Evolutionary conservation across 768 basidiomycete genomes (phyloP), one percentile per base, ranked within the genome.

Genomic region (Rhizopogon rudus): DNA sequence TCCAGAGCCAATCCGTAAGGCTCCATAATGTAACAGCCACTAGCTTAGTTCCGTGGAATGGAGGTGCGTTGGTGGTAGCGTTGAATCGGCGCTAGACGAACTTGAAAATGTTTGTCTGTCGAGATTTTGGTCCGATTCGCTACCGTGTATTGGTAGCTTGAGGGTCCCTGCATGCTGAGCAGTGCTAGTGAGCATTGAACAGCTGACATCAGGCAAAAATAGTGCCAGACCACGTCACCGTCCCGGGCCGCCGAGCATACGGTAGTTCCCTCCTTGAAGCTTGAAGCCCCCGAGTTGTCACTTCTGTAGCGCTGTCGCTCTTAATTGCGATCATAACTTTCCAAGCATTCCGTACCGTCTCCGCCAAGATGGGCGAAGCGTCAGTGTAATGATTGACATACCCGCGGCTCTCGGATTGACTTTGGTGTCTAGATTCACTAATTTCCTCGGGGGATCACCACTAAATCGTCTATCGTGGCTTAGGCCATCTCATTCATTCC

Each of bases 381-480:
- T 70, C 57, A 65, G 69, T 62, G 20, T 48, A 20, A 42, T 41
- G 52, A 37, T 49, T 39, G 17, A 28, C 35, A 43, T 37, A 40
- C 37, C 33, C 22, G 20, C 29, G 6, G 44, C n/a, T n/a, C 20
- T 35, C 40, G 43, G 51, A 54, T 62, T 53, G 12, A 22, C n/a
- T 31, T 22, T 17, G 17, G 57, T 20, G 37, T 9, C 35, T 16
- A 76, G 86, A 52, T 68, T 73, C 50, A 66, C 73, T 28, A 80
- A 81, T 59, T 81, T 81, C 67, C 66, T 80, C 60, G 74, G 71
- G 35, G 81, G 87, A 40, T 88, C 90, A 53, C 83, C 88, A 42
- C 71, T 92, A 33, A 92, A 92, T 67, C 85, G 91, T 14, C 77
- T 93, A 17, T 84, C 88, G 1, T 93, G 93, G 85, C 77, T 94